Conservation (phyloP, 2,329 filamentous ascomycete species). For the Hypoxylon sp. region DNA sequence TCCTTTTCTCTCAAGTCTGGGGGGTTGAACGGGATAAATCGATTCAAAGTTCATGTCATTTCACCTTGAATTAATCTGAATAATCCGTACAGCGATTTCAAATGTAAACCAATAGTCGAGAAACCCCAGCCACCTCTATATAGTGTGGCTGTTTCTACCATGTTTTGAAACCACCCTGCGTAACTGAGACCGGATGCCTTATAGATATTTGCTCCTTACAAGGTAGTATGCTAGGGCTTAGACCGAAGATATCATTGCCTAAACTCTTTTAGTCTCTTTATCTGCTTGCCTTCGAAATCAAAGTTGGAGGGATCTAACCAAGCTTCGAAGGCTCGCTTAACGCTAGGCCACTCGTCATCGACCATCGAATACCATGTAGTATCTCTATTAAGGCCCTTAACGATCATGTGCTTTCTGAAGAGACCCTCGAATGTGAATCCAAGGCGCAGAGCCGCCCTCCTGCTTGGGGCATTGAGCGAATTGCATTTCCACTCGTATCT, state of each 20-base stretch:
- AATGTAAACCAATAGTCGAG: background rate
- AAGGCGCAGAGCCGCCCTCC: slow-evolving; percentile 67
- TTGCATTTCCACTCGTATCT: slow-evolving; percentile 77
- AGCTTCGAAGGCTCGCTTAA: slow-evolving; percentile 62
- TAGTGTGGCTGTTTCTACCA: background rate
- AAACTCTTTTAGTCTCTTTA: slow-evolving; percentile 59
- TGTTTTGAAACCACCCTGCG: background rate
- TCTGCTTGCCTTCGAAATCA: slow-evolving; percentile 67
- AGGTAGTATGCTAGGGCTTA: background rate
- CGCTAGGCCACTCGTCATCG: slow-evolving; percentile 69
- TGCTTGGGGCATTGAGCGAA: slow-evolving; percentile 67
- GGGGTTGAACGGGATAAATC: background rate
- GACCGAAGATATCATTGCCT: slow-evolving; percentile 36
- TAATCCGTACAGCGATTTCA: background rate
- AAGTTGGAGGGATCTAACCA: slow-evolving; percentile 72
- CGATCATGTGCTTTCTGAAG: slow-evolving; percentile 73
- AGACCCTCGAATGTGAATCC: slow-evolving; percentile 73
- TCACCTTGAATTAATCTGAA: background rate
- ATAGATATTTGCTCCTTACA: background rate
- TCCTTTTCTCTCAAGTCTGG: background rate
- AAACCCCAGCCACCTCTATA: background rate
- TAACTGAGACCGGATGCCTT: background rate
- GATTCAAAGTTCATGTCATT: background rate
- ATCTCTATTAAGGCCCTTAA: slow-evolving; percentile 70
- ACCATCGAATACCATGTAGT: slow-evolving; percentile 73